phyloP scores from a whole-genome alignment of 345 rosid genomes.

The Mallotus nudiflorus region DNA sequence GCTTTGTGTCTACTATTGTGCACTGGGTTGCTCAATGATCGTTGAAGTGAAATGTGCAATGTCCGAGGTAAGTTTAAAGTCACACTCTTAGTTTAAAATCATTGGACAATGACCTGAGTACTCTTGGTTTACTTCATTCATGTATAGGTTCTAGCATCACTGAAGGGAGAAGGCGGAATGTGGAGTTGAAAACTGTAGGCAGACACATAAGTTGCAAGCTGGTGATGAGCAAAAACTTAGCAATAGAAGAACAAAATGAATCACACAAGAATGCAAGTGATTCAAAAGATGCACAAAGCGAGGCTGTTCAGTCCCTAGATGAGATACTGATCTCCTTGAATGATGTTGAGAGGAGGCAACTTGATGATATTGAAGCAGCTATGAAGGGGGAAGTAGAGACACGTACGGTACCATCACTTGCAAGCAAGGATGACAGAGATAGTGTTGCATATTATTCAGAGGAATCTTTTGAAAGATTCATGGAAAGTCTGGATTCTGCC shows the following conservation, averaged over 20 bases:
- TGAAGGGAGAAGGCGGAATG: neutral
- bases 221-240: neutral
- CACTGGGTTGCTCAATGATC: constrained; percentile 2
- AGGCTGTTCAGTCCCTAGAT: neutral
- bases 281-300: neutral
- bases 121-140: neutral
- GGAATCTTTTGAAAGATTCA: neutral
- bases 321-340: neutral
- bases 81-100: neutral
- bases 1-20: constrained; percentile 6
- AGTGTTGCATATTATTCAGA: neutral
- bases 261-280: too few relatives aligned
- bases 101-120: too few relatives aligned
- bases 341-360: neutral
- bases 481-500: neutral
- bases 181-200: neutral
- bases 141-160: neutral
- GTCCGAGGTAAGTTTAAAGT: constrained; percentile 11
- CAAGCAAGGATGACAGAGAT: neutral
- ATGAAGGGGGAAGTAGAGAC: neutral
- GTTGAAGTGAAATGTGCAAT: neutral
- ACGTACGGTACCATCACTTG: neutral
- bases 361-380: neutral
- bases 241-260: neutral
- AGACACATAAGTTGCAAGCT: neutral